Percentiles rank a stretch among this genome's conserved stretches.
Evolutionary conservation across 345 rosid species (phyloP).

Genomic region (Limnanthes douglasii): DNA sequence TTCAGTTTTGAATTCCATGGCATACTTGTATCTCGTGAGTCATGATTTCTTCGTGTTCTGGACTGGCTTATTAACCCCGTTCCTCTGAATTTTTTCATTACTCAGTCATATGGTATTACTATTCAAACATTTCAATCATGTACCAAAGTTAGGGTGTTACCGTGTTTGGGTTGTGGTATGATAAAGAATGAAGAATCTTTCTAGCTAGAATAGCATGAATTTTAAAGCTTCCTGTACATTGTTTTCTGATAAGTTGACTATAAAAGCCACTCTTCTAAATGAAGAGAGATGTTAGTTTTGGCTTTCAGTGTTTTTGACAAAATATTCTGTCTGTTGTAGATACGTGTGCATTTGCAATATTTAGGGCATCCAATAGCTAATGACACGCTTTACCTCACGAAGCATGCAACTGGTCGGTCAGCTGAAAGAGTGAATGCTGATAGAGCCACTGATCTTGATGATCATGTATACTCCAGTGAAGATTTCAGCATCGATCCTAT

Average conservation of each 20-base stretch:
- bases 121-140: no score
- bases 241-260: conserved; percentile 1
- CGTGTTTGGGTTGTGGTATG: no score
- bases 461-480: conserved; percentile 20
- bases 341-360: conserved; percentile 77
- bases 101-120: no score
- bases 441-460: conserved; percentile 20
- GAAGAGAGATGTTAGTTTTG: background rate
- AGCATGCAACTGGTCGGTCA: conserved; percentile 18
- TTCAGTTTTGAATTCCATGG: no score
- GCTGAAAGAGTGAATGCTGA: conserved; percentile 32
- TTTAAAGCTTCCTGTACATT: background rate
- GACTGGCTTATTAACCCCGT: no score
- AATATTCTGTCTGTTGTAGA: conserved; percentile 23
- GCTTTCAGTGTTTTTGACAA: background rate
- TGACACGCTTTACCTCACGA: conserved; percentile 62
- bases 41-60: no score
- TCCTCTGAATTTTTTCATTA: no score
- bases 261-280: background rate
- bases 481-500: conserved; percentile 68
- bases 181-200: no score
- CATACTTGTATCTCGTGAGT: no score
- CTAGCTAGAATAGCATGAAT: no score
- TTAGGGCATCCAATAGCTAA: conserved; percentile 88
- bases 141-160: no score